Evolutionary conservation across 2,329 filamentous ascomycete genomes (phyloP).

Genomic region (Botryotinia globosa): DNA sequence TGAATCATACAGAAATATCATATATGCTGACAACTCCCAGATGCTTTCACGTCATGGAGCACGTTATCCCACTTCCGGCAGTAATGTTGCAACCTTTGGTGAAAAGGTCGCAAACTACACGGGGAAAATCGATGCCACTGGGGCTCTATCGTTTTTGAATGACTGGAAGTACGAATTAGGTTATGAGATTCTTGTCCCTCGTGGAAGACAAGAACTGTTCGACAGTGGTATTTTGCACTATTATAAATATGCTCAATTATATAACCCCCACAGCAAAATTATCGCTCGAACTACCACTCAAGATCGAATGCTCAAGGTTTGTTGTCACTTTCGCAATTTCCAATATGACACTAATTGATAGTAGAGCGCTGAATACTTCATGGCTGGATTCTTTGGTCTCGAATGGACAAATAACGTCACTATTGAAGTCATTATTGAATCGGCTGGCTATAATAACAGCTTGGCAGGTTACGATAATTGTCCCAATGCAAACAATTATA

Average conservation of each 20-base stretch:
- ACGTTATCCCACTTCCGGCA: conserved; percentile 65
- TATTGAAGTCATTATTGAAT: conserved; percentile 69
- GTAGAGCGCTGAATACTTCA: conserved; percentile 64
- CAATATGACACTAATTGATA: conserved; percentile 16
- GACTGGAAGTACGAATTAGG: conserved; percentile 68
- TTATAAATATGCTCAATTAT: conserved; percentile 56
- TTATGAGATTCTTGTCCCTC: conserved; percentile 67
- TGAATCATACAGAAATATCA: neutral
- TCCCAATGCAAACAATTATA: conserved; percentile 52
- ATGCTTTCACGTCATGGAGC: conserved; percentile 73
- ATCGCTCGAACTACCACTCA: conserved; percentile 73
- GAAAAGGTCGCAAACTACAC: conserved; percentile 55
- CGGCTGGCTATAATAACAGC: conserved; percentile 63
- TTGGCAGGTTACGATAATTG: conserved; percentile 66
- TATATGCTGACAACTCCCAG: conserved; percentile 40
- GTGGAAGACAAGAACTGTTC: conserved; percentile 70
- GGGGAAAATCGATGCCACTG: conserved; percentile 54
- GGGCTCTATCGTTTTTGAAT: conserved; percentile 63
- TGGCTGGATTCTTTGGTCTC: conserved; percentile 75
- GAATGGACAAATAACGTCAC: conserved; percentile 71
- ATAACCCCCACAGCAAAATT: conserved; percentile 70
- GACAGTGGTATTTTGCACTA: conserved; percentile 68
- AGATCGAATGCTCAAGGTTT: conserved; percentile 67
- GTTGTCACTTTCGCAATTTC: conserved; percentile 38
- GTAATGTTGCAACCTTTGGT: conserved; percentile 55